These are phyloP conservation scores for Triticum monococcum DNA, from an alignment of 176 grass and related monocot species.

Conservation along the genomic window DNA sequence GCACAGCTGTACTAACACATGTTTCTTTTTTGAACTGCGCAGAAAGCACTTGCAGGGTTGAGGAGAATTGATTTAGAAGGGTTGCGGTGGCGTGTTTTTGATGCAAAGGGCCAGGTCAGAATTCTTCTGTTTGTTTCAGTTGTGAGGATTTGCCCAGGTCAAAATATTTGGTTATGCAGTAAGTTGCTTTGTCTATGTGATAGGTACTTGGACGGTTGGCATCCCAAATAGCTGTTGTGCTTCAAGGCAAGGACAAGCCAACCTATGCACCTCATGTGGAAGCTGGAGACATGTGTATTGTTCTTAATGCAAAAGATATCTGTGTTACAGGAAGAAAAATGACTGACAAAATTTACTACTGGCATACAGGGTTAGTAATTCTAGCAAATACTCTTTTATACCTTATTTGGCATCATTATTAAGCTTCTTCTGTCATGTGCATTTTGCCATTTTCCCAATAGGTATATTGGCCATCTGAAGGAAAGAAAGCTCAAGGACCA, in stretches of 20 bases:
- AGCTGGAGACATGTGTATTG: constrained; percentile 93
- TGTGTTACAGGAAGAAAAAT: constrained; percentile 87
- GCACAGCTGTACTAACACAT: background rate
- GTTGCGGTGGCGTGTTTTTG: constrained; percentile 92
- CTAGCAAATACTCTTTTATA: background rate
- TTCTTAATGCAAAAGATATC: constrained; percentile 94
- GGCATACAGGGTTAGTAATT: constrained; percentile 83
- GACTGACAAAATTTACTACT: constrained; percentile 91
- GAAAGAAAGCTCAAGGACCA: constrained; percentile 95
- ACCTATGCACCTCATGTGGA: constrained; percentile 84
- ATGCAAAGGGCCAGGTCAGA: constrained; percentile 85
- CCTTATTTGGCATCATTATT: constrained; percentile 4
- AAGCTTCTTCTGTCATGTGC: background rate
- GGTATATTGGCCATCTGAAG: constrained; percentile 86
- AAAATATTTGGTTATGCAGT: background rate
- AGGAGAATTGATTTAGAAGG: constrained; percentile 93
- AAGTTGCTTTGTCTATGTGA: background rate
- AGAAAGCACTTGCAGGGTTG: constrained; percentile 97
- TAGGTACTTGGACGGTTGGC: constrained; percentile 91
- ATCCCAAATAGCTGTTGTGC: constrained; percentile 78
- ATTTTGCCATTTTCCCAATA: constrained; percentile 4
- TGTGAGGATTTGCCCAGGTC: background rate
- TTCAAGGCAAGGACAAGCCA: constrained; percentile 98
- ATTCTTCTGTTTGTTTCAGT: constrained; percentile 3
- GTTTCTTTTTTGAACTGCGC: constrained; percentile 17